These are phyloP conservation scores for Cynanchum wilfordii DNA, from an alignment of 257 asterid species.

Conservation along the genomic window DNA sequence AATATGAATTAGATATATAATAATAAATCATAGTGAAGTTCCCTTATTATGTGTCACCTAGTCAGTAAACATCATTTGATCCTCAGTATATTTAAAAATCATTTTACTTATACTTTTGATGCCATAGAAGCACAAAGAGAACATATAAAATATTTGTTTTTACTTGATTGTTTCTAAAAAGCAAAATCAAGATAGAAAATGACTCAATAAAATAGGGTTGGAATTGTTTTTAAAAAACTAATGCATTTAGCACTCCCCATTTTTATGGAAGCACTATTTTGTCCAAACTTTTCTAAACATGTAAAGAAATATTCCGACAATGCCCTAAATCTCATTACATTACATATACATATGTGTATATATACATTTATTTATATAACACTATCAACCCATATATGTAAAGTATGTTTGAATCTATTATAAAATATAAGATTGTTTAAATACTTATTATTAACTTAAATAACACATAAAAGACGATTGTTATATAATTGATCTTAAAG, in stretches of 20 bases:
- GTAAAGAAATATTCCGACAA: constrained; percentile 9
- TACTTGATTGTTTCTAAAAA: neutral
- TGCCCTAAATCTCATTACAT: too few relatives aligned
- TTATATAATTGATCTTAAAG: too few relatives aligned
- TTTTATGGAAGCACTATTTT: neutral
- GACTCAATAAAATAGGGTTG: neutral
- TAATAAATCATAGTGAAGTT: neutral
- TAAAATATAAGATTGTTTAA: too few relatives aligned
- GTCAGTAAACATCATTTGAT: neutral
- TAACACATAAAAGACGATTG: too few relatives aligned
- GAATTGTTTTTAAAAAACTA: neutral
- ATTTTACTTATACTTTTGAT: neutral
- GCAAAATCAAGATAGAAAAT: neutral
- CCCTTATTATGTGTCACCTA: constrained; percentile 13
- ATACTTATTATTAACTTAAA: too few relatives aligned
- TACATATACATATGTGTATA: neutral
- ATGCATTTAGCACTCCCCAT: constrained; percentile 1
- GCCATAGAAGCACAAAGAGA: neutral
- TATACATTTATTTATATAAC: too few relatives aligned
- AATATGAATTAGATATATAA: constrained; percentile 9
- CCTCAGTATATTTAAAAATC: neutral
- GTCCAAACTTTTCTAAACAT: constrained; percentile 18
- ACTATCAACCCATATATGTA: too few relatives aligned
- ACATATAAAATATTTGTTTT: neutral
- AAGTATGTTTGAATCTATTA: too few relatives aligned